Conservation (phyloP, 192 early-diverging fungal genomes). For the Anaeromyces robustus region DNA sequence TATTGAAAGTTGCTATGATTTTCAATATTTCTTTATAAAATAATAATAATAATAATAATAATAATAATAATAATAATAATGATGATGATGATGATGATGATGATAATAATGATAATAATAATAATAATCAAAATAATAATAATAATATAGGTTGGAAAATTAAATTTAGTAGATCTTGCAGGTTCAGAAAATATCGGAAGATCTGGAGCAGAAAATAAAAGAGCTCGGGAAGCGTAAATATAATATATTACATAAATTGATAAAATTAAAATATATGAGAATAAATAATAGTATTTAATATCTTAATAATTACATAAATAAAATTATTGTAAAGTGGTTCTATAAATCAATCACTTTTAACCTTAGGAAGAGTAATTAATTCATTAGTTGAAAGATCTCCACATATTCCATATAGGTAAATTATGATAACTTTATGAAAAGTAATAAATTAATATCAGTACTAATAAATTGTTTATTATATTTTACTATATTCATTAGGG, state of each 20-base stretch:
- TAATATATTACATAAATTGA: neutral
- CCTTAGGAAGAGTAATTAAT: slow-evolving; percentile 56
- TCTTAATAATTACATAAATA: neutral
- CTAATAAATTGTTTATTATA: neutral
- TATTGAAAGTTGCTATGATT: neutral
- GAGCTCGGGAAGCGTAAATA: slow-evolving; percentile 74
- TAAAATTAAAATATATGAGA: too few relatives aligned
- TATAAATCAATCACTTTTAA: slow-evolving; percentile 23
- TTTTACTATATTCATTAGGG: slow-evolving; percentile 12
- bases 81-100: too few relatives aligned
- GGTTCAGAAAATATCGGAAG: slow-evolving; percentile 86
- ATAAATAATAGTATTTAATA: too few relatives aligned
- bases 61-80: too few relatives aligned
- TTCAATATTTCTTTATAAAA: too few relatives aligned
- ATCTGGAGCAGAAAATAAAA: slow-evolving; percentile 65
- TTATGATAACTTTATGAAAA: neutral
- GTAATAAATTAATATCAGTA: neutral
- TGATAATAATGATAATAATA: too few relatives aligned
- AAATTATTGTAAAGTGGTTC: neutral
- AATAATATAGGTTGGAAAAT: slow-evolving; percentile 79
- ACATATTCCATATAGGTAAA: slow-evolving; percentile 45
- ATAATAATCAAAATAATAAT: too few relatives aligned
- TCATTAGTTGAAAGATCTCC: slow-evolving; percentile 34
- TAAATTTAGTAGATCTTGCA: slow-evolving; percentile 91
- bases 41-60: too few relatives aligned